These are phyloP conservation scores for Populus hybrid DNA, from an alignment of 441 rosid species.

Conservation along the genomic window DNA sequence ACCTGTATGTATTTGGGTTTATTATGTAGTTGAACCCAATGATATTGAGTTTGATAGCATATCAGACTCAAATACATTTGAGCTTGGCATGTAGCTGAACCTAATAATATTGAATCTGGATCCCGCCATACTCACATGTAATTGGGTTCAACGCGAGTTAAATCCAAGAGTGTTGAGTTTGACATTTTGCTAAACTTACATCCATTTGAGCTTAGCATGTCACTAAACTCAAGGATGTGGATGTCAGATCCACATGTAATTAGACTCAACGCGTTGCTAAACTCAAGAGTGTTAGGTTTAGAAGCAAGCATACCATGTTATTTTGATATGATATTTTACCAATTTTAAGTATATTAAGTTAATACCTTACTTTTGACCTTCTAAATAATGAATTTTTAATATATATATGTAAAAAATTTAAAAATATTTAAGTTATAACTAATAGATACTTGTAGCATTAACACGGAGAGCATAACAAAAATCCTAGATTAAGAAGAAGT, in stretches of 20 bases:
- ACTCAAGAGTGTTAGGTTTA: too few species aligned
- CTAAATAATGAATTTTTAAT: too few species aligned
- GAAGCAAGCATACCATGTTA: rapidly evolving
- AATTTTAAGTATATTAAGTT: too few species aligned
- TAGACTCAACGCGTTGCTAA: rapidly evolving
- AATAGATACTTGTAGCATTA: too few species aligned
- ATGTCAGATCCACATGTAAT: rapidly evolving
- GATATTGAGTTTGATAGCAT: rapidly evolving
- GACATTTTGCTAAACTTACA: rapidly evolving
- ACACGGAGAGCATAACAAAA: too few species aligned
- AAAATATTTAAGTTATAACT: too few species aligned
- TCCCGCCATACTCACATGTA: too few species aligned
- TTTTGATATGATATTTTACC: too few species aligned
- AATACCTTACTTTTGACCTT: too few species aligned
- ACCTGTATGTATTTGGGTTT: rapidly evolving
- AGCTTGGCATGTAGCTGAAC: rapidly evolving
- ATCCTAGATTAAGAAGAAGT: too few species aligned
- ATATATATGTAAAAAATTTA: too few species aligned
- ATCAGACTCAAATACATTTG: too few species aligned
- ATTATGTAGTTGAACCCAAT: rapidly evolving
- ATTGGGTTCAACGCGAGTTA: rapidly evolving
- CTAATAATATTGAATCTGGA: rapidly evolving
- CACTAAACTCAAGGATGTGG: rapidly evolving
- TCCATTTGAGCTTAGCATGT: rapidly evolving
- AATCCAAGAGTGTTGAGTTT: rapidly evolving